Evolutionary conservation across 805 yeast genomes (phyloP), one percentile per base, ranked within the genome.

Genomic region (Wickerhamomyces subpelliculosus): DNA sequence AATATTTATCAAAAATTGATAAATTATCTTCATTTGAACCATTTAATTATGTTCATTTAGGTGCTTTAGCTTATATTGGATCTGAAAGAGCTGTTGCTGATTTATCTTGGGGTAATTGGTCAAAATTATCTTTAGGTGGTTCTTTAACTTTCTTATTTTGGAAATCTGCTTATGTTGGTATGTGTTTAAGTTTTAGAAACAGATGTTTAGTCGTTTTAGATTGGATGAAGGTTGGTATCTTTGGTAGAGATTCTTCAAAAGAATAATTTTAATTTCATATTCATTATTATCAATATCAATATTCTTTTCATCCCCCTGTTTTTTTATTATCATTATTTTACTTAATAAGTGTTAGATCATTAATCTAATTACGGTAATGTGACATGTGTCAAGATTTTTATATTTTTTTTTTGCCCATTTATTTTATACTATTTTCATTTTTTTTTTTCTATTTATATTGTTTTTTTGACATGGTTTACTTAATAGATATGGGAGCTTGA

Each of bases 61-160:
- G 97, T 63, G 78, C 97, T 23, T 71, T 89, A 48, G 97, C 97
- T 27, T 89, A 89, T 70, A 83, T 89, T 60, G 97, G 97, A 52
- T 69, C 81, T 23, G 97, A 89, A 60, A 75, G 80, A 62, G 97
- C 97, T 36, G 88, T 89, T 54, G 97, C 97, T 32, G 97, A 89
- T 60, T 68, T 90, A 53, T 75, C 80, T 21, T 72, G 83, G 73
- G 84, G 82, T 49, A 82, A 79, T 55, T 83, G 87, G 80, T 78
- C 83, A 41, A 81, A 82, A 55, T 74, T 84, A 53, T 76, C 88
- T 25, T 68, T 86, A 35, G 90, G 94, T 45, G 97, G 97, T 55
- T 72, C 82, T 36, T 67, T 85, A 60, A 86, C 97, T 27, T 88
- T 83, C 72, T 70, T 86, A 61, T 84, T 89, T 75, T 89, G 97